Conservation (phyloP, 23 red algal species). For the Gracilaria caudata region DNA sequence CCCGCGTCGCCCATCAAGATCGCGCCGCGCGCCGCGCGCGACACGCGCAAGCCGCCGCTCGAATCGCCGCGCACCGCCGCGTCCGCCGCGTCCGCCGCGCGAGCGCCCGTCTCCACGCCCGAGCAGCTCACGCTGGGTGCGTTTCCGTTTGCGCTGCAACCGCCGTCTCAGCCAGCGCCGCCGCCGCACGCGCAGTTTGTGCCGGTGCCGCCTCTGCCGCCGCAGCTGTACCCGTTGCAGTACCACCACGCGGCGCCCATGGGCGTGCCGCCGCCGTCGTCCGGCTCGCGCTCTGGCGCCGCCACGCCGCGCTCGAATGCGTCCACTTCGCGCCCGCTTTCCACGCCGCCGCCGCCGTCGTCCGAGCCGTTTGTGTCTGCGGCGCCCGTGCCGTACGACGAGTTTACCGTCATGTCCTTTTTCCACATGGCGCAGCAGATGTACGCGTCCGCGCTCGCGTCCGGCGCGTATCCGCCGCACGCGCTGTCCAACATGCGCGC, state of each 20-base stretch:
- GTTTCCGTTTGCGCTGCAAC: conserved; percentile 27
- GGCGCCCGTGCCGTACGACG: conserved; percentile 3
- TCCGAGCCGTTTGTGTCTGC: not conserved
- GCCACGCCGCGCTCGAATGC: conserved; percentile 13
- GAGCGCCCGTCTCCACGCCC: too few relatives aligned
- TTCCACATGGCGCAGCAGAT: conserved; percentile 38
- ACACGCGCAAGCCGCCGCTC: not conserved
- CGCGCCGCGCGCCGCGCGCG: conserved; percentile 4
- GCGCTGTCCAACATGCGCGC: not conserved
- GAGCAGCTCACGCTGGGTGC: not conserved
- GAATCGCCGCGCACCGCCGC: not conserved
- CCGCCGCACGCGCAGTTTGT: not conserved
- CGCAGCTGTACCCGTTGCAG: conserved; percentile 30
- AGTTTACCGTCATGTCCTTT: conserved; percentile 40
- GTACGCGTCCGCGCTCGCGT: conserved; percentile 10
- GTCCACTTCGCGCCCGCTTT: not conserved
- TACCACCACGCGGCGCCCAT: not conserved
- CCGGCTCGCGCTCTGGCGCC: not conserved
- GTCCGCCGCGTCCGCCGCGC: too few relatives aligned
- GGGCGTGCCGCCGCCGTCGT: not conserved
- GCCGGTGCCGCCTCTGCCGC: conserved; percentile 9
- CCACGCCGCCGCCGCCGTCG: not conserved
- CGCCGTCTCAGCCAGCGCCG: not conserved
- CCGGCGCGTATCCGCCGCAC: not conserved
- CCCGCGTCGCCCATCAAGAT: not conserved